Conservation (phyloP, 192 early-diverging fungal species). For the Coemansia sp. region DNA sequence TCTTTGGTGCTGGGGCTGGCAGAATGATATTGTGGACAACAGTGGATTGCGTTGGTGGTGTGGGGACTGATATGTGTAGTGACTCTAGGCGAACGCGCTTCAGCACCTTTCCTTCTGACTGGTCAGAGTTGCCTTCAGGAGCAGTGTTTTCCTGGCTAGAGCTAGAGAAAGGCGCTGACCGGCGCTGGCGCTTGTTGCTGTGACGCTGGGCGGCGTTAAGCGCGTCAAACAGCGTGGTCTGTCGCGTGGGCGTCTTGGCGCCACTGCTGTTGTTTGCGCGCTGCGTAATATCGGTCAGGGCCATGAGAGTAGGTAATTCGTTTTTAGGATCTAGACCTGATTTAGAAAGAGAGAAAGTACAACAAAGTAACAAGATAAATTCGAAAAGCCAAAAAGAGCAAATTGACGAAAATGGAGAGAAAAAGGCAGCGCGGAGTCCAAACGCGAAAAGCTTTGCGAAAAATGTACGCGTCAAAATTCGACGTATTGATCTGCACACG, state of each 20-base stretch:
- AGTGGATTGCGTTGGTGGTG: background rate
- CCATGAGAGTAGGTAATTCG: constrained; percentile 8
- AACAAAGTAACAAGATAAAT: background rate
- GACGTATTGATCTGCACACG: background rate
- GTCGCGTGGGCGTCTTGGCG: constrained; percentile 14
- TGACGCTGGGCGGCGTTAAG: constrained; percentile 33
- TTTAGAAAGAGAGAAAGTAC: background rate
- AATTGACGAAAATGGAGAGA: background rate
- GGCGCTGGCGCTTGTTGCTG: constrained; percentile 27
- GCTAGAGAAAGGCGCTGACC: background rate
- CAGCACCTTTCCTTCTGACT: background rate
- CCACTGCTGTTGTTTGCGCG: constrained; percentile 31
- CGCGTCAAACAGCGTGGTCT: constrained; percentile 44
- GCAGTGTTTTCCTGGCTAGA: constrained; percentile 21
- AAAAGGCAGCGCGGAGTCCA: background rate
- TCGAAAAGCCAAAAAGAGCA: background rate
- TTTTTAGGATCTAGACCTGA: background rate
- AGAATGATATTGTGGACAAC: background rate
- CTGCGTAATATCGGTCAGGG: constrained; percentile 42
- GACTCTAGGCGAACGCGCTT: constrained; percentile 6
- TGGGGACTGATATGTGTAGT: background rate
- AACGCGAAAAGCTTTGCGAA: constrained; percentile 7
- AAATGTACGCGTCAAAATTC: constrained; percentile 3
- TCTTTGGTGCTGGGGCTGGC: background rate
- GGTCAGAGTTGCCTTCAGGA: constrained; percentile 2